Percentiles rank a stretch among this genome's conserved stretches.
These are phyloP conservation scores for Prunus dulcis DNA, from an alignment of 306 rosid genomes.

Conservation along the genomic window DNA sequence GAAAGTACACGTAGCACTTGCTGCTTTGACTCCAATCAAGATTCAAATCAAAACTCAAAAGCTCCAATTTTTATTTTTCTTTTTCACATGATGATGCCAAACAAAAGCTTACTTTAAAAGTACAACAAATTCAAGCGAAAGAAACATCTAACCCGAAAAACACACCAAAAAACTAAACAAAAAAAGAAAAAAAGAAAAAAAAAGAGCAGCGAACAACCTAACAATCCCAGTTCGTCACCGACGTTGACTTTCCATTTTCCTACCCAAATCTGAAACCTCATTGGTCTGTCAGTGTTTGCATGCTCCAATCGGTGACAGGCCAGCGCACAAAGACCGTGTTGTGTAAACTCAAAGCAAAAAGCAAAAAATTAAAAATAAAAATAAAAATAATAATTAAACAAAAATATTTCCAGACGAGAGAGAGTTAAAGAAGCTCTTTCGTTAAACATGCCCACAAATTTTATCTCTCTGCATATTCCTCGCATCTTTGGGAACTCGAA, in stretches of 20 bases:
- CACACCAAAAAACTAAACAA: neutral
- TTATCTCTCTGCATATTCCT: conserved; percentile 40
- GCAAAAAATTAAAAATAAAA: too few relatives aligned
- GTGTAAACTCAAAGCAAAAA: conserved; percentile 48
- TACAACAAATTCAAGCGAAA: conserved; percentile 1
- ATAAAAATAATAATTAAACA: neutral
- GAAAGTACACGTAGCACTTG: neutral
- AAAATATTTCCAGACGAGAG: neutral
- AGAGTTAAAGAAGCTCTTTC: neutral
- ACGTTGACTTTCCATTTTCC: neutral
- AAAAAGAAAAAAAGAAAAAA: neutral
- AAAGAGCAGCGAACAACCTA: neutral
- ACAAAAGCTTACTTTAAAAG: neutral
- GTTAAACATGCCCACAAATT: conserved; percentile 16
- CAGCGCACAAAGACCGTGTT: neutral
- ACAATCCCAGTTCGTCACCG: neutral
- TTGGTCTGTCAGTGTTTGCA: conserved; percentile 32
- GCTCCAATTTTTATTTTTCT: neutral
- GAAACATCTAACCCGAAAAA: neutral
- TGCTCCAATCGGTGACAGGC: conserved; percentile 26
- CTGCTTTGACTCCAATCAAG: neutral
- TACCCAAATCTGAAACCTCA: conserved; percentile 4
- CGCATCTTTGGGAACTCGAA: conserved; percentile 38
- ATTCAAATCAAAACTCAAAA: neutral
- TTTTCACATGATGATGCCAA: neutral